Percentiles rank a stretch among this genome's conserved stretches.
These are phyloP conservation scores for Toxicodendron radicans DNA, from an alignment of 345 rosid species.

Conservation along the genomic window DNA sequence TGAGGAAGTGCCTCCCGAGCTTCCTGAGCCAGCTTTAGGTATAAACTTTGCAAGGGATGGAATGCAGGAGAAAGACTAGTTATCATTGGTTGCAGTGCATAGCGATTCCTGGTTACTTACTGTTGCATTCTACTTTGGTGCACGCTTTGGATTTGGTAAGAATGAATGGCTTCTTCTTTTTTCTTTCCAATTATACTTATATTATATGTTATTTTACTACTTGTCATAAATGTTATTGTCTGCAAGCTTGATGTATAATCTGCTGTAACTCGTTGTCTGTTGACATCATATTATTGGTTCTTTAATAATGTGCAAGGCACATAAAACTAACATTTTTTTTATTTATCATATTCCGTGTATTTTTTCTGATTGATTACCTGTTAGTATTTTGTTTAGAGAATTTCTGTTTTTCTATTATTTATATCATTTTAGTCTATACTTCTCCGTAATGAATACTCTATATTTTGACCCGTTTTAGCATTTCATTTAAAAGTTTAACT, in stretches of 20 bases:
- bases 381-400: neutral
- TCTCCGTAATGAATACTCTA: neutral
- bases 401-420: neutral
- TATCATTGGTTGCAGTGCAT: slow-evolving; percentile 96
- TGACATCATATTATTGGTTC: neutral
- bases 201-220: neutral
- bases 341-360: neutral
- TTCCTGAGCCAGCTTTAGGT: slow-evolving; percentile 97
- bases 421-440: neutral
- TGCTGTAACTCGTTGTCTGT: neutral
- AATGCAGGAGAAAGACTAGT: slow-evolving; percentile 98
- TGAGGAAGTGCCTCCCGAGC: slow-evolving; percentile 99
- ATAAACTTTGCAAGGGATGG: slow-evolving; percentile 99
- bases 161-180: slow-evolving; percentile 44
- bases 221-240: neutral
- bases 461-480: too few relatives aligned
- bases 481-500: too few relatives aligned
- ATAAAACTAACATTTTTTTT: neutral
- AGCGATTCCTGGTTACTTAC: slow-evolving; percentile 99
- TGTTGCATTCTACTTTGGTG: slow-evolving; percentile 98
- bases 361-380: neutral
- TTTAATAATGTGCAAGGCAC: neutral
- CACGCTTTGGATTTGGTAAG: slow-evolving; percentile 97
- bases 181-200: slow-evolving; percentile 9
- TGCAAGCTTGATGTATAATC: neutral